These are phyloP conservation scores for Hypoxylon sp. DNA, from an alignment of 2,329 filamentous ascomycete genomes.

Conservation along the genomic window DNA sequence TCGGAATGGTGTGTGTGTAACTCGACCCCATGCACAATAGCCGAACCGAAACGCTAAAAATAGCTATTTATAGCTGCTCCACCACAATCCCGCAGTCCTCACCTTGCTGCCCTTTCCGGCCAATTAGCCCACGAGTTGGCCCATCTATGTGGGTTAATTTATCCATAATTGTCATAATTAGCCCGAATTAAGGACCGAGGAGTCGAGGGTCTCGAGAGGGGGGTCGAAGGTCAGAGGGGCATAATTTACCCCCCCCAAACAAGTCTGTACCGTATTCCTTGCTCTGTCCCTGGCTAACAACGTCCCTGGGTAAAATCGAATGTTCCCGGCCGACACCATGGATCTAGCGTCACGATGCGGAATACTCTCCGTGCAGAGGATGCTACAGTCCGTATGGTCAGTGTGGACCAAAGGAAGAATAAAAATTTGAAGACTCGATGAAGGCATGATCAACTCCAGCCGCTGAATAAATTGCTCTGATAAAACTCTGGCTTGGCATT, in stretches of 20 bases:
- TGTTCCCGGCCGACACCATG: constrained; percentile 2
- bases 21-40: constrained; percentile 48
- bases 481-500: constrained; percentile 12
- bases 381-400: constrained; percentile 3
- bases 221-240: not conserved
- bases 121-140: constrained; percentile 46
- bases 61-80: constrained; percentile 55
- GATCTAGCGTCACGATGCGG: constrained; percentile 2
- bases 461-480: constrained; percentile 2
- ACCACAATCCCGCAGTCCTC: constrained; percentile 32
- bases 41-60: constrained; percentile 53
- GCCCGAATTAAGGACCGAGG: constrained; percentile 43
- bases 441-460: constrained; percentile 25
- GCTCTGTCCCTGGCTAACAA: constrained; percentile 1
- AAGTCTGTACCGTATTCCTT: constrained; percentile 8
- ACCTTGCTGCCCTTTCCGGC: constrained; percentile 42
- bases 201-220: not conserved
- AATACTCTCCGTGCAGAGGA: not conserved
- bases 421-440: constrained; percentile 12
- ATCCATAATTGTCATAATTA: constrained; percentile 36
- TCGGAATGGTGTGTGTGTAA: constrained; percentile 42
- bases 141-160: constrained; percentile 51
- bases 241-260: constrained; percentile 39
- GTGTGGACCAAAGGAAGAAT: constrained; percentile 7
- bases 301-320: constrained; percentile 3